A percentile compares a stretch with the other conserved stretches of the same genome.
phyloP scores from a whole-genome alignment of 164 flowering plant genomes.

The Kingdonia uniflora region DNA sequence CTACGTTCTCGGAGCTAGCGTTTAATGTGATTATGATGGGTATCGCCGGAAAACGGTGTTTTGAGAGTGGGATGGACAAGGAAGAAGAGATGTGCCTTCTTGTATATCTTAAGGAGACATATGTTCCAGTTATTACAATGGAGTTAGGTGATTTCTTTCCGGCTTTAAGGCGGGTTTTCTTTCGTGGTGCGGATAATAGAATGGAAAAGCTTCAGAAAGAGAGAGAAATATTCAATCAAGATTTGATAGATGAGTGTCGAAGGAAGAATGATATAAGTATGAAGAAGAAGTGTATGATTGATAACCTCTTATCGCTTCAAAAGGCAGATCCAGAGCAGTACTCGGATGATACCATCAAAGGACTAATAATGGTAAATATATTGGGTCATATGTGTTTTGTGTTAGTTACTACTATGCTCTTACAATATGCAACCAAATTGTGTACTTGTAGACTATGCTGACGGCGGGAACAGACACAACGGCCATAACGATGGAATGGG shows the following conservation, averaged over 20 bases:
- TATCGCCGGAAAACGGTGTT: slow-evolving; percentile 25
- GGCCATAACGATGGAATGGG: slow-evolving; percentile 25
- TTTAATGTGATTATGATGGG: slow-evolving; percentile 23
- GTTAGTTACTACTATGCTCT: neutral
- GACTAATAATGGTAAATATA: slow-evolving; percentile 17
- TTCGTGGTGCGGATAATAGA: slow-evolving; percentile 5
- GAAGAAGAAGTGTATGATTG: slow-evolving; percentile 16
- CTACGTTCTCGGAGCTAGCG: slow-evolving; percentile 10
- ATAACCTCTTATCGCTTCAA: slow-evolving; percentile 23
- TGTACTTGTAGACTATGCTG: neutral
- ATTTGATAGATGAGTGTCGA: slow-evolving; percentile 17
- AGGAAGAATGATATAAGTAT: neutral
- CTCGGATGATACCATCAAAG: slow-evolving; percentile 23
- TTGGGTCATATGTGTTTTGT: neutral
- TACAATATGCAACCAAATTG: neutral
- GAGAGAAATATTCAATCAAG: slow-evolving; percentile 14
- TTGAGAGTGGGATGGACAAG: slow-evolving; percentile 3
- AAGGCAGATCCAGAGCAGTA: slow-evolving; percentile 21
- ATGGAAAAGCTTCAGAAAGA: neutral
- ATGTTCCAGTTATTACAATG: slow-evolving; percentile 2
- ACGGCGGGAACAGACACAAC: slow-evolving; percentile 23
- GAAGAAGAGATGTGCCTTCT: slow-evolving; percentile 15
- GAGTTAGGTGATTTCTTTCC: slow-evolving; percentile 15
- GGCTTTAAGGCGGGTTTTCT: slow-evolving; percentile 15
- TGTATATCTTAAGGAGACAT: slow-evolving; percentile 11